Evolutionary conservation across 2,329 filamentous ascomycete species (phyloP).

Genomic region (Colletotrichum sp.): DNA sequence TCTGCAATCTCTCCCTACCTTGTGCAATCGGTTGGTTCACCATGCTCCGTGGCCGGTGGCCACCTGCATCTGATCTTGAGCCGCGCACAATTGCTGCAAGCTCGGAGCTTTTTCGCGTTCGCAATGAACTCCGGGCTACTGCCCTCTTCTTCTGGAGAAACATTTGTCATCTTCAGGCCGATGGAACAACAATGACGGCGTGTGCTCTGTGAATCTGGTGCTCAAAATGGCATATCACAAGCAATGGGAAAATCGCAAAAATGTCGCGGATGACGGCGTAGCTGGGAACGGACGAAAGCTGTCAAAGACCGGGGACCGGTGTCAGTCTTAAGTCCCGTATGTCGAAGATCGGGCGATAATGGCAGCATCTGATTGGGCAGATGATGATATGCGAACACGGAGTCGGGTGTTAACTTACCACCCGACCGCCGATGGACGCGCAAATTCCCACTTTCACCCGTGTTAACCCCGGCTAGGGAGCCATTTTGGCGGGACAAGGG

Average conservation of each 20-base stretch:
- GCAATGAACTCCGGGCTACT: not conserved
- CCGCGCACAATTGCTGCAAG: slow-evolving; percentile 37
- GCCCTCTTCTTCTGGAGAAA: not conserved
- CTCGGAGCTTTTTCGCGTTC: slow-evolving; percentile 28
- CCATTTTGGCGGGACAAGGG: not conserved
- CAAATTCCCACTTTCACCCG: not conserved
- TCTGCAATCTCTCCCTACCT: slow-evolving; percentile 25
- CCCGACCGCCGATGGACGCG: not conserved
- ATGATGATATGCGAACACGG: not conserved
- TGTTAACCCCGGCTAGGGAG: not conserved
- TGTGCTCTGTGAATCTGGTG: not conserved
- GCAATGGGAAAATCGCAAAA: not conserved
- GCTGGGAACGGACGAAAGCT: not conserved
- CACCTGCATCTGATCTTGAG: slow-evolving; percentile 42
- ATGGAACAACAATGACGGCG: not conserved
- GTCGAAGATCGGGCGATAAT: not conserved
- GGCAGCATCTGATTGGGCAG: not conserved
- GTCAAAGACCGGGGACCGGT: not conserved
- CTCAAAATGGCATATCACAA: not conserved
- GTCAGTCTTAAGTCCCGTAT: not conserved
- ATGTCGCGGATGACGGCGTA: not conserved
- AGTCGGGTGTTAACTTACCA: not conserved
- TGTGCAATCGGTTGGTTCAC: slow-evolving; percentile 26
- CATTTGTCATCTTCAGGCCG: not conserved
- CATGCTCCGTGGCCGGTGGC: slow-evolving; percentile 26